Conservation (phyloP, 2,329 filamentous ascomycete species). For the Septoria linicola region DNA sequence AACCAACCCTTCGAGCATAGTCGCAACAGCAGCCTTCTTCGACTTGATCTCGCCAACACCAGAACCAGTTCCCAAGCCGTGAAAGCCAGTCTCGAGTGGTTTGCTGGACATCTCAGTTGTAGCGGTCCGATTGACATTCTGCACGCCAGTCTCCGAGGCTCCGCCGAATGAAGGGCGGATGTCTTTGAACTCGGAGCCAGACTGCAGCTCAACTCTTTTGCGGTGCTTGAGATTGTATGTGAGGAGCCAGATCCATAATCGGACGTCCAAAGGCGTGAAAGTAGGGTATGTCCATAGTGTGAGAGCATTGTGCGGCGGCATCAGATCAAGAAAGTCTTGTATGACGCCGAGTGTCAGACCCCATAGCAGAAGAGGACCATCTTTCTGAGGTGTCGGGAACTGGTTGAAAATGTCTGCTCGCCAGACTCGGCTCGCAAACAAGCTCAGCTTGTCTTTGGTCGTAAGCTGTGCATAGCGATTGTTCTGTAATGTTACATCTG, state of each 20-base stretch:
- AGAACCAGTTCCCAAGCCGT: constrained; percentile 46
- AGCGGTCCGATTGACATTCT: constrained; percentile 5
- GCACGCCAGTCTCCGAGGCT: constrained; percentile 27
- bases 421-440: constrained; percentile 22
- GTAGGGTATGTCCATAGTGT: constrained; percentile 67
- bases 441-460: constrained; percentile 17
- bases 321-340: constrained; percentile 65
- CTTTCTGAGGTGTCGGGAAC: constrained; percentile 37
- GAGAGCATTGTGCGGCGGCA: constrained; percentile 63
- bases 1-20: constrained; percentile 50
- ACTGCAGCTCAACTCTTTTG: constrained; percentile 44
- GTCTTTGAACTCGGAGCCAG: constrained; percentile 30
- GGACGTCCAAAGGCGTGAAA: constrained; percentile 63
- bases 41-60: constrained; percentile 34
- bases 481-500: constrained; percentile 27
- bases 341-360: constrained; percentile 66
- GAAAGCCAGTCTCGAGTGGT: constrained; percentile 47
- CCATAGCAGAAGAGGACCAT: constrained; percentile 61
- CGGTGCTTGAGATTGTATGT: constrained; percentile 58
- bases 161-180: constrained; percentile 31
- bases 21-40: constrained; percentile 48
- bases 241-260: constrained; percentile 59
- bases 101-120: constrained; percentile 19
- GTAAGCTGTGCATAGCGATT: constrained; percentile 29
- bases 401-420: constrained; percentile 34